Conservation (phyloP, 108 stramenopile genomes). For the Pseudonitzschia multistriata region DNA sequence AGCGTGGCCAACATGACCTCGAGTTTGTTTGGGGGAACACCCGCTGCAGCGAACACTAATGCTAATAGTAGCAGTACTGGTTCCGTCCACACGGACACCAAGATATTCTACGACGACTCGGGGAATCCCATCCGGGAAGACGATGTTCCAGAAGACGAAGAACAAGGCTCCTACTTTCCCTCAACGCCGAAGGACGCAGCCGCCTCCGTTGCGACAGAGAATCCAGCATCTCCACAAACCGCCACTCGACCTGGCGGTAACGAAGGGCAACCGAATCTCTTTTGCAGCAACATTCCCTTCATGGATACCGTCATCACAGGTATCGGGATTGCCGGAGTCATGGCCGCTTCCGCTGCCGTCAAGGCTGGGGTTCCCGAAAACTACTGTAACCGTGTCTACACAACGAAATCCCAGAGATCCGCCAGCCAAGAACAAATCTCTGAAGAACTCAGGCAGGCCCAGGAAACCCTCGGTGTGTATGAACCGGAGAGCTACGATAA, state of each 20-base stretch:
- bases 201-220: neutral
- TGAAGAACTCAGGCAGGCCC: neutral
- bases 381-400: neutral
- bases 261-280: neutral
- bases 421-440: neutral
- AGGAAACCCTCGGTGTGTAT: neutral
- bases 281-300: conserved; percentile 6
- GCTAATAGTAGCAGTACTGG: neutral
- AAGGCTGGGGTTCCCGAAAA: neutral
- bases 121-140: conserved; percentile 30
- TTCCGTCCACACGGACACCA: neutral
- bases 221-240: neutral
- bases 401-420: neutral
- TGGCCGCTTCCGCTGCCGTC: neutral
- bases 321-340: conserved; percentile 5
- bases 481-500: conserved; percentile 3
- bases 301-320: conserved; percentile 1
- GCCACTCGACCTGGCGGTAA: neutral
- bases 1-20: conserved; percentile 1
- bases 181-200: neutral
- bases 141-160: neutral
- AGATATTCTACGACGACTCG: conserved; percentile 34
- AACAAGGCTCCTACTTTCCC: neutral
- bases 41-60: neutral
- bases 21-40: neutral